A percentile compares a stretch with the other conserved stretches of the same genome.
Conservation (phyloP, 345 rosid species). For the Acer yangbiense region DNA sequence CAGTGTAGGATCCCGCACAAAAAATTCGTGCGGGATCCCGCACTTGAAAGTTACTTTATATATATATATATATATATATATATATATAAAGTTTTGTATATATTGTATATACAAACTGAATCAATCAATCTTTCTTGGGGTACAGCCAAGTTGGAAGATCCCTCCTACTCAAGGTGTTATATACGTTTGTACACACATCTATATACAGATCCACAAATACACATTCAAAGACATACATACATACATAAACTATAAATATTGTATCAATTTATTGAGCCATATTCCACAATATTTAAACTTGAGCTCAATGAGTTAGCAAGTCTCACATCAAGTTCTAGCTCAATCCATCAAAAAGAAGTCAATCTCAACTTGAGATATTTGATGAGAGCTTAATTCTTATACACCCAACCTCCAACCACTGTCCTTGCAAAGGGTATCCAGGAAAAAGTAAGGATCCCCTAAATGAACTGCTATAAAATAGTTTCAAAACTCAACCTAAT, state of each 20-base stretch:
- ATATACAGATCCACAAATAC: background rate
- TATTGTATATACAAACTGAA: too few relatives aligned
- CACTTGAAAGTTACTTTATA: background rate
- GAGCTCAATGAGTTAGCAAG: background rate
- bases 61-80: background rate
- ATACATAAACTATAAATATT: background rate
- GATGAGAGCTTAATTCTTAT: background rate
- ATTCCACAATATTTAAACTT: background rate
- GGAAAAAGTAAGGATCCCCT: background rate
- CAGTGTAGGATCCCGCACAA: too few relatives aligned
- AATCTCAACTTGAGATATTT: background rate
- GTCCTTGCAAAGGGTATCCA: background rate
- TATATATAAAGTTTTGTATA: background rate
- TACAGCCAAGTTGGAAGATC: too few relatives aligned
- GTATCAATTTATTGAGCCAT: background rate
- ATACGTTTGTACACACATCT: too few relatives aligned
- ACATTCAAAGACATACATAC: background rate
- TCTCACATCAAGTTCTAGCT: background rate
- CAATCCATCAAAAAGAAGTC: background rate
- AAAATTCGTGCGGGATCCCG: too few relatives aligned
- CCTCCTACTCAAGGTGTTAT: background rate
- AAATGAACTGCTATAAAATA: background rate
- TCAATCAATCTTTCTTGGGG: too few relatives aligned
- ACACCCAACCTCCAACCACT: background rate
- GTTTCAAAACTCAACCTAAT: slow-evolving; percentile 9